Percentiles rank a stretch among this genome's conserved stretches.
Evolutionary conservation across 2,329 filamentous ascomycete genomes (phyloP).

Genomic region (Fusarium burgessii): DNA sequence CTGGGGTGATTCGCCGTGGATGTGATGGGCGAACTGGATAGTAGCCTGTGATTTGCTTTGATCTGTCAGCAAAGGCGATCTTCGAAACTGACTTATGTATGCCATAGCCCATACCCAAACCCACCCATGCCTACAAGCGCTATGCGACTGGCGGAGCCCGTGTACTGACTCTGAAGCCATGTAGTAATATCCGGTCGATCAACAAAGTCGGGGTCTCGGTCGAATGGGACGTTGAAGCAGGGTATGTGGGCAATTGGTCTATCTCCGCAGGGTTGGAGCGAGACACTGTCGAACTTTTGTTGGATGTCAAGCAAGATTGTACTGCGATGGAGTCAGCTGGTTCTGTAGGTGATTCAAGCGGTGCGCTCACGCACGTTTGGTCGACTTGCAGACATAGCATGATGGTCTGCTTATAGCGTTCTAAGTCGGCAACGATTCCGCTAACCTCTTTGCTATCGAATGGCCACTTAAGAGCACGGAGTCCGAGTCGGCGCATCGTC

Average conservation of each 20-base stretch:
- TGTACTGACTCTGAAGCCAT: conserved; percentile 39
- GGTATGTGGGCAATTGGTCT: not conserved
- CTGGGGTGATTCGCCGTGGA: conserved; percentile 40
- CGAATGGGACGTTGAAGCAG: conserved; percentile 44
- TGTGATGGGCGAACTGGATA: conserved; percentile 53
- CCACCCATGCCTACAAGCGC: conserved; percentile 53
- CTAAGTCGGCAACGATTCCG: not conserved
- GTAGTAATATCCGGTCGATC: conserved; percentile 44
- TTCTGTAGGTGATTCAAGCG: fast-evolving
- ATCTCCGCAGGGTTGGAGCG: not conserved
- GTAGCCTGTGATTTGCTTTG: conserved; percentile 46
- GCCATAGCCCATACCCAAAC: conserved; percentile 34
- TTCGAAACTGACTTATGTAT: not conserved
- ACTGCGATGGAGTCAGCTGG: not conserved
- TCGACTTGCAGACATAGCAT: not conserved
- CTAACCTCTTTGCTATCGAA: not conserved
- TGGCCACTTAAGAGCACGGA: not conserved
- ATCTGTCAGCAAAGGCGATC: not conserved
- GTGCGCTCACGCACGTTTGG: not conserved
- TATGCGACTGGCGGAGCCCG: conserved; percentile 35
- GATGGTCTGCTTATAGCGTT: not conserved
- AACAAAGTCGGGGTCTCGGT: conserved; percentile 49
- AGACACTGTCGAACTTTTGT: not conserved
- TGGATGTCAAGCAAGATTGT: not conserved
- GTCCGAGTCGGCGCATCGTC: not conserved